Evolutionary conservation across 768 basidiomycete species (phyloP), one percentile per base, ranked within the genome.

Genomic region (Sporobolomyces roseus): DNA sequence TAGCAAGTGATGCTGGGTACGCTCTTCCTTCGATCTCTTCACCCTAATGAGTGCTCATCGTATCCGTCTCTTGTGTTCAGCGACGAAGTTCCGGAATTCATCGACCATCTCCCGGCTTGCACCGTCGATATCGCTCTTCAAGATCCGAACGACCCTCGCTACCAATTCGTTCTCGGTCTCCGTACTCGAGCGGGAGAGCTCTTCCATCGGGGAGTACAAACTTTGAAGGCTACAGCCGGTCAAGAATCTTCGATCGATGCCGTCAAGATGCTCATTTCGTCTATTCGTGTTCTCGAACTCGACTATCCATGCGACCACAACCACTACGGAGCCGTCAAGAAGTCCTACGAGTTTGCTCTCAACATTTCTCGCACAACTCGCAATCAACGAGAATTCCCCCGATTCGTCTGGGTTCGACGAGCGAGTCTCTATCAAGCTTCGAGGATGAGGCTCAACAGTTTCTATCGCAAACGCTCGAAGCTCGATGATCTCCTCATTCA

Each of bases 11-110:
- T 75, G 85, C 88, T 30, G 75, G 89, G 90, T 88, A 75, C 77
- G 84, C 78, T 45, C 19, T 32, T 38, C 21, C 52, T 54, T 9
- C 54, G 5, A n/a, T 33, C 43, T 7, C 53, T 43, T 30, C 36
- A 41, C 17, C 17, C 17, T 41, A 41, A 17, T 9, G 9, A 9
- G 10, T 9, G 17, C 17, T 17, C 17, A 41, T 9, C 38, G 38
- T 17, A 41, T 9, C 38, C 10, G 17, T 41, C 10, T 9, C 10
- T 41, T 17, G 10, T 41, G 59, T 33, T 4, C 76, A 90, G 89
- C 46, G 81, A 87, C 70, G 88, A 88, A 73, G 84, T 87, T 30
- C 85, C 86, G 2, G 89, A 90, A 76, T 88, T 90, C 84, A 86
- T 91, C 68, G 85, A 85, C 13, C 80, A 84, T 30, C 78, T 87